phyloP scores from a whole-genome alignment of 2,329 filamentous ascomycete species.

The Aureobasidium sp. region DNA sequence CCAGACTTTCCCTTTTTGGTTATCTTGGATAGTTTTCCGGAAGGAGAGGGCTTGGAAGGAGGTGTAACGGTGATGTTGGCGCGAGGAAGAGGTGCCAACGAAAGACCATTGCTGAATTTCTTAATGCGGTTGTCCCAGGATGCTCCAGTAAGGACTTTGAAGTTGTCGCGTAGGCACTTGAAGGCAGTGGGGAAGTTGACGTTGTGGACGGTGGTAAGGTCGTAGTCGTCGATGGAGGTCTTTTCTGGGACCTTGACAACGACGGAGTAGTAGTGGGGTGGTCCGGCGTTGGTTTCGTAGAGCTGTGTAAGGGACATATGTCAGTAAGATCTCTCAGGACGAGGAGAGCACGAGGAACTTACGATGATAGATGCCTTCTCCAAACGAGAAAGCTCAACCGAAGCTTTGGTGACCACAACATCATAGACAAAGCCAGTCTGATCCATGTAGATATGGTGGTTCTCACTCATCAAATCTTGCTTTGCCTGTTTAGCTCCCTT shows the following conservation, averaged over 20 bases:
- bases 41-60: neutral
- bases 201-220: neutral
- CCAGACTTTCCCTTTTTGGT: neutral
- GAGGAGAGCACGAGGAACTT: slow-evolving; percentile 22
- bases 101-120: neutral
- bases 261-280: slow-evolving; percentile 53
- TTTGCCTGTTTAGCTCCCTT: slow-evolving; percentile 20
- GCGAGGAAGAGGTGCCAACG: neutral
- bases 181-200: slow-evolving; percentile 27
- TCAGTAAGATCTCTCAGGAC: neutral
- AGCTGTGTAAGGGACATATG: slow-evolving; percentile 40
- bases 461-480: slow-evolving; percentile 29
- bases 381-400: slow-evolving; percentile 38
- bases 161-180: slow-evolving; percentile 29
- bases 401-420: slow-evolving; percentile 49
- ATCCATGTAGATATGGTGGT: slow-evolving; percentile 60
- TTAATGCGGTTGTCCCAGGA: slow-evolving; percentile 33
- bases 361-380: slow-evolving; percentile 55
- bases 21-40: neutral
- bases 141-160: slow-evolving; percentile 31
- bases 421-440: slow-evolving; percentile 54
- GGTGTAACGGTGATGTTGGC: neutral
- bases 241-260: slow-evolving; percentile 28
- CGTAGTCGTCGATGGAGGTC: slow-evolving; percentile 10
- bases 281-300: slow-evolving; percentile 51